These are phyloP conservation scores for Sabuloglossum arenarium DNA, from an alignment of 495 filamentous ascomycete genomes.

Conservation along the genomic window DNA sequence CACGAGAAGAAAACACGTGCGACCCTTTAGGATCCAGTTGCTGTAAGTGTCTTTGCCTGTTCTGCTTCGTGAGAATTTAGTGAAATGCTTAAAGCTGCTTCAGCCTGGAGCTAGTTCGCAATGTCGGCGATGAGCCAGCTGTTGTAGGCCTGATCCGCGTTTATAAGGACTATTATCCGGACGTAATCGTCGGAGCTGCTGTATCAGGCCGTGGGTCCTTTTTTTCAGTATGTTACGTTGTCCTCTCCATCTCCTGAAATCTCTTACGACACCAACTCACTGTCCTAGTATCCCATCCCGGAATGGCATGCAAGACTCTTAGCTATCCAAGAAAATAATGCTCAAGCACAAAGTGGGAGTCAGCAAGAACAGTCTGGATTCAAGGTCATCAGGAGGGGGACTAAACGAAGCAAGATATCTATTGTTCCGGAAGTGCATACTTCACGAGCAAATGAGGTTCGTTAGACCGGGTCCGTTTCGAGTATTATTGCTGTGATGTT, in stretches of 20 bases:
- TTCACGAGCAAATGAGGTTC: slow-evolving; percentile 43
- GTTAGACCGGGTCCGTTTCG: neutral
- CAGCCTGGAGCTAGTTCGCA: slow-evolving; percentile 37
- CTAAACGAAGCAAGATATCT: slow-evolving; percentile 22
- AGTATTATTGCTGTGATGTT: neutral
- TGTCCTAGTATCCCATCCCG: slow-evolving; percentile 41
- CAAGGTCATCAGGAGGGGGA: slow-evolving; percentile 24
- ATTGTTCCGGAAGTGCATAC: slow-evolving; percentile 54
- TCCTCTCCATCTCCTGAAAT: neutral
- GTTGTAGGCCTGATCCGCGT: slow-evolving; percentile 58
- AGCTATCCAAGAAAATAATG: slow-evolving; percentile 39
- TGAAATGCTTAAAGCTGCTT: slow-evolving; percentile 4
- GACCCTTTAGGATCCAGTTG: slow-evolving; percentile 63
- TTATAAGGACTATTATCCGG: slow-evolving; percentile 80
- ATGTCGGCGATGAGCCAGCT: slow-evolving; percentile 49
- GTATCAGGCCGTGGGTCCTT: slow-evolving; percentile 18
- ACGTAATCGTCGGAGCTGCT: slow-evolving; percentile 57
- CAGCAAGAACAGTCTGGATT: slow-evolving; percentile 24
- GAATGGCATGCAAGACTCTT: slow-evolving; percentile 56
- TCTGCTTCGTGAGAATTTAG: neutral
- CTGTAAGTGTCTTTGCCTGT: slow-evolving; percentile 34
- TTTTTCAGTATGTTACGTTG: slow-evolving; percentile 16
- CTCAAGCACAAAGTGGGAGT: slow-evolving; percentile 13
- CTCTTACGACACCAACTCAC: neutral
- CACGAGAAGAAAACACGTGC: slow-evolving; percentile 72